Base-by-base conservation (phyloP, 1,284 basidiomycete genomes). In the Cerioporus squamosus region DNA sequence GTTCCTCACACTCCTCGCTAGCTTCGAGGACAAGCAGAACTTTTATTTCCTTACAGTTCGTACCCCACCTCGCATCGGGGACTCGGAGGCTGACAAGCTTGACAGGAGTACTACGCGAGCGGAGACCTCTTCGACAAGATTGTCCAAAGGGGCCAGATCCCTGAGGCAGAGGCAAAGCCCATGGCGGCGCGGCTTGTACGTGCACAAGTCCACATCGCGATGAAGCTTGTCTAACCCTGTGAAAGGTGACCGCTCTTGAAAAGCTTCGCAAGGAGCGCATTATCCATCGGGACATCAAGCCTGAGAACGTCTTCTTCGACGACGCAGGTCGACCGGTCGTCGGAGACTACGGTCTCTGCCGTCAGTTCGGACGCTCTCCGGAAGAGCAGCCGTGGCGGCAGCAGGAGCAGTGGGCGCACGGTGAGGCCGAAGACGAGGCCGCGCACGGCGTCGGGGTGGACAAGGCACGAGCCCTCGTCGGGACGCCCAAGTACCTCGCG, bases 301-400 rank as follows among this genome's bases (percentile, higher is more conserved):
- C 85, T 2, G 85, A 88, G 64, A 90, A 90, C 70, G 70, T 86
- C 24, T 71, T 87, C 15, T 71, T 86, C 22, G 79, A 81, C 47
- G 71, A 74, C 0, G 75, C 79, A 52, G 80, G 72, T 38, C 66
- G 69, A 62, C 72, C 87, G 55, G 83, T 87, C 65, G 75, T 90
- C 40, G 81, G 83, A 23, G 86, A 88, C 69, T 88, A 88, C 68
- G 86, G 87, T 1, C 74, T 88, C 2, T 84, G 84, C 63, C 80
- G 80, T 1, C 82, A 85, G 5, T 88, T 84, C 72, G 78, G 50
- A 75, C 87, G 29, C 82, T 82, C 52, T 42, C 14, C 45, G 2
- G 42, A 46, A 2, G 50, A 62, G 15, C 64, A 63, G 23, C 62
- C 62, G 42, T 66, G 65, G 64, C 42, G 54, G 40, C 22, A 46